Base-by-base conservation (phyloP, 768 basidiomycete species). In the Tulasnella calospora region DNA sequence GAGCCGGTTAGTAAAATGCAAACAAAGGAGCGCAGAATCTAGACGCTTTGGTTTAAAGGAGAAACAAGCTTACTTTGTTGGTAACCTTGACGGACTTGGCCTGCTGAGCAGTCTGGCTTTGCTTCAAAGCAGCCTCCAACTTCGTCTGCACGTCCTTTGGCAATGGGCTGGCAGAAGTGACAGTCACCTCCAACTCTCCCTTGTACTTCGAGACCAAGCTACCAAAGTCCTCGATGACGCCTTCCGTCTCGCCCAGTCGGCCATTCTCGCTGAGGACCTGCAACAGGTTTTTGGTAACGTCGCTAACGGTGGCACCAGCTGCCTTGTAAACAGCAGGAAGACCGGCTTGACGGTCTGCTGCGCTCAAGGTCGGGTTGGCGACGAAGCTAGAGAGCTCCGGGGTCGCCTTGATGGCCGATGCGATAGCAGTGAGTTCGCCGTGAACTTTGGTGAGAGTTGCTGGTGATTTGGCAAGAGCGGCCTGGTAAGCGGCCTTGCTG, bases 241-340 rank as follows among this genome's bases (percentile, higher is more conserved):
- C 92, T 81, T 90, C 86, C 23, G 93, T 90, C 88, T 97, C 93
- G 80, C 86, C 89, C 80, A 99, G 88, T 81, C 98, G 89, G 79
- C 96, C 96, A 85, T 99, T 99, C 85, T 97, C 94, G 79, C 94
- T 92, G 79, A 99, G 89, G 81, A 99, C 91, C 47, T 85, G 84
- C 83, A 99, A 91, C 81, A 99, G 89, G 87, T 98, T 97, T 89
- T 92, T 93, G 82, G 96, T 95, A 84, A 95, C 88, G 78, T 94
- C 93, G 41, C 71, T 47, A 73, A 92, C 85, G 61, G 86, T 82
- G 47, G 86, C 46, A 85, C 92, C 92, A 44, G 92, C 87, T 78
- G 90, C 90, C 79, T 90, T 85, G 83, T 90, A 91, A 83, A 99
- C 85, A 71, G 87, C 84, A 46, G 88, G 83, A 79, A 99, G 89